Evolutionary conservation across 768 basidiomycete genomes (phyloP).

Genomic region (Imleria badia): DNA sequence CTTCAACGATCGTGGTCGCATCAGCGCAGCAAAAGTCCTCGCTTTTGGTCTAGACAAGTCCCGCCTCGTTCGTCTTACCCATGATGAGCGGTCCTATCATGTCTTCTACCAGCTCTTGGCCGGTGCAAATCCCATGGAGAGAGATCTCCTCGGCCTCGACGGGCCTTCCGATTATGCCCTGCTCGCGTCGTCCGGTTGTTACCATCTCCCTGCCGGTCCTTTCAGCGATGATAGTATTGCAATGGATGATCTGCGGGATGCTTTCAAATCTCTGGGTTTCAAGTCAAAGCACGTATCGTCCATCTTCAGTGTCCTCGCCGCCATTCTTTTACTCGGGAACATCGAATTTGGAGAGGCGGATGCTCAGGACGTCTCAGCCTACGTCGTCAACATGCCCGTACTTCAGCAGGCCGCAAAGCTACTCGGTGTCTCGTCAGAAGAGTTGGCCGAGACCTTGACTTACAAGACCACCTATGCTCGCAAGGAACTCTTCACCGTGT

Average conservation of each 20-base stretch:
- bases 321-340: slow-evolving; percentile 59
- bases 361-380: slow-evolving; percentile 53
- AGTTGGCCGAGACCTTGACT: slow-evolving; percentile 53
- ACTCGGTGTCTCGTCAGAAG: slow-evolving; percentile 54
- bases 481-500: slow-evolving; percentile 56
- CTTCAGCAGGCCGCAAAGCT: slow-evolving; percentile 50
- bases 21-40: slow-evolving; percentile 55
- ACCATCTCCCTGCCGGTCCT: slow-evolving; percentile 61
- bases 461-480: slow-evolving; percentile 58
- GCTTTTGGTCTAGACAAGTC: slow-evolving; percentile 66
- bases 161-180: slow-evolving; percentile 59
- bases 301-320: slow-evolving; percentile 52
- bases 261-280: slow-evolving; percentile 58
- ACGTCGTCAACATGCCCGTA: slow-evolving; percentile 44
- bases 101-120: slow-evolving; percentile 67
- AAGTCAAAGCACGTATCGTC: slow-evolving; percentile 57
- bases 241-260: slow-evolving; percentile 57
- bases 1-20: slow-evolving; percentile 56
- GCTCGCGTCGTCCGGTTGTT: slow-evolving; percentile 58
- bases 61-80: slow-evolving; percentile 48
- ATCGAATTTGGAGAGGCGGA: slow-evolving; percentile 56
- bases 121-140: slow-evolving; percentile 54
- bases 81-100: slow-evolving; percentile 65
- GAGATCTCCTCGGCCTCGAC: slow-evolving; percentile 53
- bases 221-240: slow-evolving; percentile 60